Evolutionary conservation across 495 filamentous ascomycete genomes (phyloP), one percentile per base, ranked within the genome.

Genomic region (Evernia prunastri): DNA sequence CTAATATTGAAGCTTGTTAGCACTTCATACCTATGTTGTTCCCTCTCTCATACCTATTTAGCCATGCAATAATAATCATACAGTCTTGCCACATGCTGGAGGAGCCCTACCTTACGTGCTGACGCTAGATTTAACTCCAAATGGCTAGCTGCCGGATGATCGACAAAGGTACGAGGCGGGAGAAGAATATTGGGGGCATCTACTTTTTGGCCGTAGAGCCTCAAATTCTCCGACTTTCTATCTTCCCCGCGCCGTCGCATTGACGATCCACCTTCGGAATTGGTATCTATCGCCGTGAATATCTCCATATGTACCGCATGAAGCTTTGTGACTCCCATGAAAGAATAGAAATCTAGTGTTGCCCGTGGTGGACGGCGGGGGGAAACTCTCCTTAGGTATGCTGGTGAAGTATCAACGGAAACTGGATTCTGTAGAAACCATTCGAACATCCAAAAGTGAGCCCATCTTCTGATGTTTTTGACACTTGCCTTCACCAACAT

Each of bases 321-420:
- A 57, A 57, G 39, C 17, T 43, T 31, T 29, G 17, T 45, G 20
- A 29, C 6, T 39, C 43, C 35, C 12, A 63, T 63, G 51, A 63
- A 42, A 53, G 27, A 57, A 45, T 63, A 57, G 29, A 57, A 18
- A 4, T 0, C 29, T 29, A 23, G 17, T 1, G 15, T 47, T 23
- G 53, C 31, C 23, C 29, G 39, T 43, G 53, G 61, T 36, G 61
- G 61, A 63, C 51, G 53, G 61, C 43, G 37, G 61, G 61, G 49
- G 61, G 25, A 35, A 42, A 56, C 23, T 42, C 18, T 57, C 36
- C 39, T 23, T 40, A 43, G n/a, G 31, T 27, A 20, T 49, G 45
- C n/a, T 49, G 29, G 59, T 61, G 59, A 61, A 49, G 18, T 31
- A 36, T 23, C 18, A 36, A 57, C 37, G 56, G 31, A 56, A 31